Conservation (phyloP, 495 filamentous ascomycete genomes). For the Aspergillus heteromorphus region DNA sequence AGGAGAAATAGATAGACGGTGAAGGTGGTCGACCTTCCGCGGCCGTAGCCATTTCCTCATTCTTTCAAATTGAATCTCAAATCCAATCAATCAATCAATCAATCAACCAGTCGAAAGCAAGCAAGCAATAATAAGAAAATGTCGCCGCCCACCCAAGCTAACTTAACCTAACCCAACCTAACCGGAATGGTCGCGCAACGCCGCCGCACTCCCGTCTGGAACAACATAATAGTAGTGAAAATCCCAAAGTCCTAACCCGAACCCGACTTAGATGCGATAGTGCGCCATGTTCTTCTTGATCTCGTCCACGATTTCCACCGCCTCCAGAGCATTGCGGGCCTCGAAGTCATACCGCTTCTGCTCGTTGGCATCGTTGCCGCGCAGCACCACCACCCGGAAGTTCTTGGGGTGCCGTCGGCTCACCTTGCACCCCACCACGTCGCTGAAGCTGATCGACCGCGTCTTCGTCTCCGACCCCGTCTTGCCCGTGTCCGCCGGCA, state of each 20-base stretch:
- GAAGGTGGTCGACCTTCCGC: no score
- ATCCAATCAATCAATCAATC: neutral
- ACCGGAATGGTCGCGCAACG: neutral
- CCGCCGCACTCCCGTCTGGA: neutral
- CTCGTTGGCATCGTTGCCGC: constrained; percentile 62
- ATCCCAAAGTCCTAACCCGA: constrained; percentile 1
- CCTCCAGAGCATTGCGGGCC: constrained; percentile 69
- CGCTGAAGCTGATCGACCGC: constrained; percentile 85
- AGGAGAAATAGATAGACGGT: no score
- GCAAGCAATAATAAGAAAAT: no score
- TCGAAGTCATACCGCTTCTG: constrained; percentile 97
- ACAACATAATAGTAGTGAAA: neutral
- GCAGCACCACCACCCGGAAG: constrained; percentile 82
- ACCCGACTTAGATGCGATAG: constrained; percentile 36
- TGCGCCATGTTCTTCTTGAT: constrained; percentile 61
- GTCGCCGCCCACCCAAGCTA: no score
- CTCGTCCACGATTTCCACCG: constrained; percentile 84
- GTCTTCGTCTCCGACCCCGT: constrained; percentile 62
- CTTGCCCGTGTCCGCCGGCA: constrained; percentile 63
- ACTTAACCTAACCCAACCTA: no score
- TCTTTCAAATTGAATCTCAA: neutral
- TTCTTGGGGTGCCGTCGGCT: constrained; percentile 84
- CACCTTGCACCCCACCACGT: constrained; percentile 90
- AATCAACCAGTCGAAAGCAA: no score
- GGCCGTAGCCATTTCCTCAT: no score